A percentile compares a stretch with the other conserved stretches of the same genome.
Evolutionary conservation across 2,329 filamentous ascomycete species (phyloP).

Genomic region (Teratosphaeria pseudoeucalypti): DNA sequence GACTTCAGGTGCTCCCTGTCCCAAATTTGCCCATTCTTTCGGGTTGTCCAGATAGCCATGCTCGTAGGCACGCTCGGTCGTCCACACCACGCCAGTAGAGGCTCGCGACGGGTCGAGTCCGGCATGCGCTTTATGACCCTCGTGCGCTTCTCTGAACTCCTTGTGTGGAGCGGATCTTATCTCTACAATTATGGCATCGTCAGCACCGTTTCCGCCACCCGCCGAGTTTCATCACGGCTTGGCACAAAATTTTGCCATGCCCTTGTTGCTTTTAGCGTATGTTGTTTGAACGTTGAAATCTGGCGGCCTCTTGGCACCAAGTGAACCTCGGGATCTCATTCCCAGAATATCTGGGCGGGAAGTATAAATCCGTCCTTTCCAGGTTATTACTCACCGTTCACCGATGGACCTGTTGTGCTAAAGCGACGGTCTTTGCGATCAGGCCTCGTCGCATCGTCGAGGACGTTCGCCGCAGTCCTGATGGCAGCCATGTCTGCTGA

Average conservation of each 20-base stretch:
- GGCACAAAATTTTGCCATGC: not conserved
- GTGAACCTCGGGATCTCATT: not conserved
- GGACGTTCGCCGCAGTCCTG: not conserved
- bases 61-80: slow-evolving; percentile 74
- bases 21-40: slow-evolving; percentile 79
- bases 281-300: not conserved
- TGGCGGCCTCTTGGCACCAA: not conserved
- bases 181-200: not conserved
- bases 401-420: not conserved
- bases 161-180: slow-evolving; percentile 49
- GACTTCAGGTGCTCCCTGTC: slow-evolving; percentile 59
- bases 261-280: not conserved
- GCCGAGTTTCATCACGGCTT: not conserved
- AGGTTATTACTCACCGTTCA: not conserved
- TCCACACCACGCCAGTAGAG: slow-evolving; percentile 92
- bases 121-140: slow-evolving; percentile 82
- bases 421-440: not conserved
- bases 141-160: slow-evolving; percentile 81
- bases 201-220: not conserved
- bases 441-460: not conserved
- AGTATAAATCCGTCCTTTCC: not conserved
- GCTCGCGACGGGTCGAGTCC: slow-evolving; percentile 80
- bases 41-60: slow-evolving; percentile 78
- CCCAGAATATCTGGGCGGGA: not conserved
- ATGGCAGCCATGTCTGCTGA: slow-evolving; percentile 2